Evolutionary conservation across 768 basidiomycete genomes (phyloP).

Genomic region (Trametes elegans): DNA sequence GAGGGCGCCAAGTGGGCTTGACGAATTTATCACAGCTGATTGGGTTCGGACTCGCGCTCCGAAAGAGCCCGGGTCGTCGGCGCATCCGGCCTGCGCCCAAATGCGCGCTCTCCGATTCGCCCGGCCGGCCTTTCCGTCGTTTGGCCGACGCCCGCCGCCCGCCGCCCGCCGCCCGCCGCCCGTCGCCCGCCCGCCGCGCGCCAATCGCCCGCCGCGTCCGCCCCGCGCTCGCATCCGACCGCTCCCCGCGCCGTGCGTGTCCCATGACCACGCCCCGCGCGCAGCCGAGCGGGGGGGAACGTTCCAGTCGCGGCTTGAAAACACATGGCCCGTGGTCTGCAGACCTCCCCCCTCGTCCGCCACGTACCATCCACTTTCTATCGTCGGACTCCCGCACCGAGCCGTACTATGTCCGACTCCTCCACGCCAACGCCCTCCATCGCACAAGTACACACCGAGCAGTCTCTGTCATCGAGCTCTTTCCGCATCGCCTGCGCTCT

Average conservation of each 20-base stretch:
- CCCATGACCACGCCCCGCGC: not conserved
- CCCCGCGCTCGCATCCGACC: not conserved
- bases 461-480: no score
- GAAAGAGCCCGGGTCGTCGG: slow-evolving; percentile 19
- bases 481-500: no score
- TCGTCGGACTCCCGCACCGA: slow-evolving; percentile 9
- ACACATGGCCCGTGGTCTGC: slow-evolving; percentile 4
- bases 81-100: slow-evolving; percentile 3
- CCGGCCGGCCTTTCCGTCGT: not conserved
- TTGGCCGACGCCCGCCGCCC: slow-evolving; percentile 1
- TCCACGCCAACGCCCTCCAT: not conserved
- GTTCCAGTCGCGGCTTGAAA: no score
- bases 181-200: not conserved
- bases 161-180: not conserved
- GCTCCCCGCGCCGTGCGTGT: not conserved
- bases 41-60: slow-evolving; percentile 27
- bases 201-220: not conserved
- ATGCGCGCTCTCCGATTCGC: slow-evolving; percentile 4
- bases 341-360: not conserved
- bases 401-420: slow-evolving; percentile 8
- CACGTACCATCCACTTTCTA: not conserved
- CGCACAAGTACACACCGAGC: no score
- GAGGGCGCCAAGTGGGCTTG: slow-evolving; percentile 20
- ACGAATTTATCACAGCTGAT: slow-evolving; percentile 30
- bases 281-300: not conserved